Conservation (phyloP, 306 rosid species). For the Fragaria ananassa region DNA sequence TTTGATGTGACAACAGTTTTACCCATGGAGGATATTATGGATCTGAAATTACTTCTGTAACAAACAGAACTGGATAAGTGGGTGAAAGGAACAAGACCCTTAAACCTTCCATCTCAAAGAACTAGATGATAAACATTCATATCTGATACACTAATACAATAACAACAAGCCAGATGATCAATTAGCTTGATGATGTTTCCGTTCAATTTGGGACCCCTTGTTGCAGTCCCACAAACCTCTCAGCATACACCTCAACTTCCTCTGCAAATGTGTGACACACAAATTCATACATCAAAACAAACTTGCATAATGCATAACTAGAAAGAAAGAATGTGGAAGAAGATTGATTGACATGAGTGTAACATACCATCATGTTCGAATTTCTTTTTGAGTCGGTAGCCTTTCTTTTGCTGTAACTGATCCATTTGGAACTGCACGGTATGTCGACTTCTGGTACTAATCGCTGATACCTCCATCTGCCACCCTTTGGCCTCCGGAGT, state of each 20-base stretch:
- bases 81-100: background rate
- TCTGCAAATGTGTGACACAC: constrained; percentile 22
- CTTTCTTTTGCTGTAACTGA: constrained; percentile 20
- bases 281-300: background rate
- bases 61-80: constrained; percentile 3
- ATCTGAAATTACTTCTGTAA: background rate
- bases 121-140: background rate
- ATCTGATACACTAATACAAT: background rate
- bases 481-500: constrained; percentile 5
- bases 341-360: background rate
- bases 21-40: background rate
- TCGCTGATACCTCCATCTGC: constrained; percentile 21
- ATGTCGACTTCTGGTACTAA: constrained; percentile 30
- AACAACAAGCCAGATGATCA: background rate
- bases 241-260: constrained; percentile 32
- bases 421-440: constrained; percentile 25
- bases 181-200: background rate
- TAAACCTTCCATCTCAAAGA: background rate
- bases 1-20: constrained; percentile 1
- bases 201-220: constrained; percentile 9
- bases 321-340: background rate
- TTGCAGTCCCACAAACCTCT: constrained; percentile 30
- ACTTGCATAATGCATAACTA: background rate
- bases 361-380: constrained; percentile 26
- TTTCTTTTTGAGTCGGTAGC: constrained; percentile 10